Conservation (phyloP, 305 asterid species). For the Fraxinus sp. region DNA sequence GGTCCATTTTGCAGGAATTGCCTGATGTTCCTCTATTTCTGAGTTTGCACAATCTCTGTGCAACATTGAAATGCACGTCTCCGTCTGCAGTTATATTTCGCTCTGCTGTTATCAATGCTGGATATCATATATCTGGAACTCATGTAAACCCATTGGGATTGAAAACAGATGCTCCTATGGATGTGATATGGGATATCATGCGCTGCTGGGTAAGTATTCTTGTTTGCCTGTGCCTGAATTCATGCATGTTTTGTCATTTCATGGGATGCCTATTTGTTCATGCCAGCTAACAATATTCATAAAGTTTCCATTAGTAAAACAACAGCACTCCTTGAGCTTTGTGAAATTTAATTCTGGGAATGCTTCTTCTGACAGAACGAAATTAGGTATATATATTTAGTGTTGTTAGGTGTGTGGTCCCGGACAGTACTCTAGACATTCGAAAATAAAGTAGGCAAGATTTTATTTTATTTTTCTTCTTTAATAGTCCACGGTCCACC, state of each 20-base stretch:
- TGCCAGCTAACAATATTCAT: neutral
- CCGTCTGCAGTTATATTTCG: conserved; percentile 91
- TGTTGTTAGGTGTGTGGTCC: neutral
- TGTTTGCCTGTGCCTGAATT: neutral
- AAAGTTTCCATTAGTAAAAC: neutral
- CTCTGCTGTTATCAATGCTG: conserved; percentile 95
- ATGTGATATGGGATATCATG: conserved; percentile 96
- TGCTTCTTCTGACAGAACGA: neutral
- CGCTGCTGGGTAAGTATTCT: conserved; percentile 82
- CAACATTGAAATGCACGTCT: conserved; percentile 87
- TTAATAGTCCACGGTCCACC: neutral
- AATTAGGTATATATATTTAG: neutral
- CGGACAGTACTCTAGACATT: neutral
- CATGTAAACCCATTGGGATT: conserved; percentile 86
- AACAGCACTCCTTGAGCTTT: neutral
- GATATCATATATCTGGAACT: conserved; percentile 91
- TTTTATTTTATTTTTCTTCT: neutral
- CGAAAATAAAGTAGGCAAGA: neutral
- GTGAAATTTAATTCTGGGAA: neutral
- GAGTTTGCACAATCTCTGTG: conserved; percentile 93
- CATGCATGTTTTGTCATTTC: neutral
- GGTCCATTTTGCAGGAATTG: conserved; percentile 60
- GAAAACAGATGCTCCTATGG: conserved; percentile 97
- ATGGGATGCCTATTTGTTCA: neutral
- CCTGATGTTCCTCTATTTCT: conserved; percentile 86